Evolutionary conservation across 1,284 basidiomycete genomes (phyloP).

Genomic region (Rhodofomes roseus): DNA sequence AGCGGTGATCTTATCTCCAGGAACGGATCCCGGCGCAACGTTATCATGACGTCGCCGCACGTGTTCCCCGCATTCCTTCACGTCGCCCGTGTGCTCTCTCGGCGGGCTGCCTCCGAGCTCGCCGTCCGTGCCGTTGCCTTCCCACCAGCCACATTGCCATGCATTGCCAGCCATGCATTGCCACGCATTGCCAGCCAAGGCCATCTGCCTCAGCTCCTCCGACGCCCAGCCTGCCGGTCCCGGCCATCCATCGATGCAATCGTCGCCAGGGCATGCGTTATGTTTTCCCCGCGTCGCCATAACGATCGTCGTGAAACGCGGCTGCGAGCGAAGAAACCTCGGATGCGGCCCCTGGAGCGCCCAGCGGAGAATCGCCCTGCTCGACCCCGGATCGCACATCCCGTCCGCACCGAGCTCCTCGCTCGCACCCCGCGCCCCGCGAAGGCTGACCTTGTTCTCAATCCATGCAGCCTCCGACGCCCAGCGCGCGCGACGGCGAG

Average conservation of each 20-base stretch:
- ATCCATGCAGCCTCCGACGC: neutral
- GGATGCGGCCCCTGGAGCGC: neutral
- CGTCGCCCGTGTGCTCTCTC: neutral
- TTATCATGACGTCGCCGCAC: conserved; percentile 14
- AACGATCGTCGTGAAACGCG: conserved; percentile 4
- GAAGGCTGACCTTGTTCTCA: neutral
- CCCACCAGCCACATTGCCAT: neutral
- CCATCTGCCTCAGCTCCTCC: no score
- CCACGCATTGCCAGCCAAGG: no score
- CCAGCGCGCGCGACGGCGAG: neutral
- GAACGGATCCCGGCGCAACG: conserved; percentile 7
- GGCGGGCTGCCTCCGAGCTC: neutral
- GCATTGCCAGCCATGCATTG: no score
- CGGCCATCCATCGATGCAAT: conserved; percentile 1
- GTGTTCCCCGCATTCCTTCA: conserved; percentile 10
- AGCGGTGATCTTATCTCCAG: conserved; percentile 10
- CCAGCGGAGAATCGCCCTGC: neutral
- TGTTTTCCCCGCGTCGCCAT: conserved; percentile 5
- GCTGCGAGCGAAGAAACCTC: neutral
- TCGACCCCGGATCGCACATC: neutral
- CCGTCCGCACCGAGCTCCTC: neutral
- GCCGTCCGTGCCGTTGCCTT: neutral
- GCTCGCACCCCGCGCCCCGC: neutral
- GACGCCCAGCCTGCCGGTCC: neutral
- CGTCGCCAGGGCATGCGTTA: neutral